These are phyloP conservation scores for Penicillium vulpinum DNA, from an alignment of 2,329 filamentous ascomycete genomes.

Conservation along the genomic window DNA sequence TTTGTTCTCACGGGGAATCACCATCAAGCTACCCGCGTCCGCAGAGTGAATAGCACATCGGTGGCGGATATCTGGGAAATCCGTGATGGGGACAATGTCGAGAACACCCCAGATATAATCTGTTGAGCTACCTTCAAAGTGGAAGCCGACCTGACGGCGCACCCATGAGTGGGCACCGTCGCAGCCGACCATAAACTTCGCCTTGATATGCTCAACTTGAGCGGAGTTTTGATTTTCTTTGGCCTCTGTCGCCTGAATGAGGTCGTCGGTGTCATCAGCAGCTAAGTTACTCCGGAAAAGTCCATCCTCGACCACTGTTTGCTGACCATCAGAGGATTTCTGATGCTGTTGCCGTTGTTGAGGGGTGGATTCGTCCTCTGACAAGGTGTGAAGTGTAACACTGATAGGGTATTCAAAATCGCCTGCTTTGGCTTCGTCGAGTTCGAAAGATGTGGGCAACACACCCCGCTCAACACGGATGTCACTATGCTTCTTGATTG, in stretches of 20 bases:
- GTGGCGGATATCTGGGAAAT: slow-evolving; percentile 58
- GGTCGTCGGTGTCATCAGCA: slow-evolving; percentile 58
- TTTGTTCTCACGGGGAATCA: slow-evolving; percentile 64
- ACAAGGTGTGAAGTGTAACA: slow-evolving; percentile 58
- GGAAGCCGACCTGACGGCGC: slow-evolving; percentile 16
- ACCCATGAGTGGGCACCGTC: slow-evolving; percentile 28
- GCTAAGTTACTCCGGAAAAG: slow-evolving; percentile 62
- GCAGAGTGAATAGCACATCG: slow-evolving; percentile 61
- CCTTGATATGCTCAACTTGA: slow-evolving; percentile 9
- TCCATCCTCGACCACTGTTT: slow-evolving; percentile 48
- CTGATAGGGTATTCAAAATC: slow-evolving; percentile 59
- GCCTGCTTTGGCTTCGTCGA: slow-evolving; percentile 55
- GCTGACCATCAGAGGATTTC: slow-evolving; percentile 36
- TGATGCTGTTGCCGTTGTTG: slow-evolving; percentile 13
- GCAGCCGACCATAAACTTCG: slow-evolving; percentile 26
- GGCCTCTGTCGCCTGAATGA: slow-evolving; percentile 35
- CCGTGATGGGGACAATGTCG: slow-evolving; percentile 19
- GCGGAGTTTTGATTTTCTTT: not conserved
- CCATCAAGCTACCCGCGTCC: slow-evolving; percentile 57
- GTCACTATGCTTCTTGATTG: slow-evolving; percentile 56
- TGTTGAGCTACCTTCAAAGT: slow-evolving; percentile 18
- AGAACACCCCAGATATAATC: slow-evolving; percentile 21
- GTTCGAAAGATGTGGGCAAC: slow-evolving; percentile 55
- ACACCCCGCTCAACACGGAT: slow-evolving; percentile 61
- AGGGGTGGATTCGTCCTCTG: slow-evolving; percentile 54